Evolutionary conservation across 225 moss, liverwort and hornwort species (phyloP).

Genomic region (Anthoceros angustus): DNA sequence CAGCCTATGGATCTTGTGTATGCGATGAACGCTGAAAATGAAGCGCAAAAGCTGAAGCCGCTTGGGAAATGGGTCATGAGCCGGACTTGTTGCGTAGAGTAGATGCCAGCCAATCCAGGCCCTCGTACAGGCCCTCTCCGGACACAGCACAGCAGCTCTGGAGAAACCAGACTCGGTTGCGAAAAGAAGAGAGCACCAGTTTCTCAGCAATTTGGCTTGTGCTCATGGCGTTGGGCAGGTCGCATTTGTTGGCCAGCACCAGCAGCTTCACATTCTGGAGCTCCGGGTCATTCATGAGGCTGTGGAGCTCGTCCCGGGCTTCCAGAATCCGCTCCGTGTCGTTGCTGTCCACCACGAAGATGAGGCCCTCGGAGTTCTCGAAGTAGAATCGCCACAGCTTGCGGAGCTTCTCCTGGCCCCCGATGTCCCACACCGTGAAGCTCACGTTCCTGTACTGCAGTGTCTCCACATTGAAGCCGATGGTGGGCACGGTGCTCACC

Average conservation of each 20-base stretch:
- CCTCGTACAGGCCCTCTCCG: neutral
- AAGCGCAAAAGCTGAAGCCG: no score
- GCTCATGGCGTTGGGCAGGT: neutral
- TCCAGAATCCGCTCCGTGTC: neutral
- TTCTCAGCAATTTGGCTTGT: neutral
- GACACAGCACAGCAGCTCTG: neutral
- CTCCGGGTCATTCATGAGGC: neutral
- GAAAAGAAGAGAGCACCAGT: neutral
- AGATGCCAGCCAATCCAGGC: neutral
- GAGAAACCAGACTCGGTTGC: neutral
- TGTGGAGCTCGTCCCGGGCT: neutral
- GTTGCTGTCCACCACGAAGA: neutral
- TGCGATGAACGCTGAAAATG: no score
- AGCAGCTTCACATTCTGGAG: neutral
- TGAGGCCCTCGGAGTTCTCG: neutral
- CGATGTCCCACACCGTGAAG: neutral
- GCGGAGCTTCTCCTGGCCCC: neutral
- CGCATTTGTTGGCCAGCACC: constrained; percentile 1
- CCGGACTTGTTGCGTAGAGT: neutral
- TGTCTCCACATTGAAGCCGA: neutral
- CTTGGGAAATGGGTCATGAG: no score
- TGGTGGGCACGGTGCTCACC: neutral
- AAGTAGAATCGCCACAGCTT: neutral
- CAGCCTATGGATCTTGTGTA: no score
- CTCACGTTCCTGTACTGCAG: neutral